Percentiles rank a stretch among this genome's conserved stretches.
phyloP scores from a whole-genome alignment of 78 protist species.

The Dictyostelium citrinum region DNA sequence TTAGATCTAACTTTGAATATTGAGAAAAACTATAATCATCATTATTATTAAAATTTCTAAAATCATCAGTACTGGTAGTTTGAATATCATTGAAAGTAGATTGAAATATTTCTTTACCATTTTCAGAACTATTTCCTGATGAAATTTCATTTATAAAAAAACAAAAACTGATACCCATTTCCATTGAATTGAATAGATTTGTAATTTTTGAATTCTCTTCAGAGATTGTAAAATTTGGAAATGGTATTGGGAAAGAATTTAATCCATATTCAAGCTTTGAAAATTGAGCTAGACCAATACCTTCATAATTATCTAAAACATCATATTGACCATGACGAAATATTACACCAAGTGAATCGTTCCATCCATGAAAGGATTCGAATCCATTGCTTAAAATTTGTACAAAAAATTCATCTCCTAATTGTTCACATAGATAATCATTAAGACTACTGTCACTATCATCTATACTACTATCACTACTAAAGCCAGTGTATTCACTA shows the following conservation, averaged over 20 bases:
- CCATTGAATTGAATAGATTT: neutral
- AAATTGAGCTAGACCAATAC: neutral
- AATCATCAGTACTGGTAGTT: neutral
- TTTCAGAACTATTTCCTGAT: neutral
- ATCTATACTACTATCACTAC: neutral
- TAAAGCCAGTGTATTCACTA: neutral
- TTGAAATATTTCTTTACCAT: too few species aligned
- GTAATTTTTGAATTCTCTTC: neutral
- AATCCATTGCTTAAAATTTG: neutral
- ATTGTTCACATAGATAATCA: neutral
- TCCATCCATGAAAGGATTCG: neutral
- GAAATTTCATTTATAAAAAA: neutral
- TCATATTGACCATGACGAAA: neutral
- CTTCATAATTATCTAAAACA: neutral
- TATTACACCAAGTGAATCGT: neutral
- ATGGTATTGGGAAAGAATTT: neutral
- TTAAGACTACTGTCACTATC: neutral
- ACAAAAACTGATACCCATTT: neutral
- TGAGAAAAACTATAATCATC: neutral
- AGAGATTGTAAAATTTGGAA: neutral
- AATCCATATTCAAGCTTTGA: neutral
- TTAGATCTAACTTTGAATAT: conserved; percentile 20
- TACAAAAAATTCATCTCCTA: neutral
- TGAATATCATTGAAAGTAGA: neutral
- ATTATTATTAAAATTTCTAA: too few species aligned